Evolutionary conservation across 164 flowering plant species (phyloP).

Genomic region (Aristolochia fimbriata): DNA sequence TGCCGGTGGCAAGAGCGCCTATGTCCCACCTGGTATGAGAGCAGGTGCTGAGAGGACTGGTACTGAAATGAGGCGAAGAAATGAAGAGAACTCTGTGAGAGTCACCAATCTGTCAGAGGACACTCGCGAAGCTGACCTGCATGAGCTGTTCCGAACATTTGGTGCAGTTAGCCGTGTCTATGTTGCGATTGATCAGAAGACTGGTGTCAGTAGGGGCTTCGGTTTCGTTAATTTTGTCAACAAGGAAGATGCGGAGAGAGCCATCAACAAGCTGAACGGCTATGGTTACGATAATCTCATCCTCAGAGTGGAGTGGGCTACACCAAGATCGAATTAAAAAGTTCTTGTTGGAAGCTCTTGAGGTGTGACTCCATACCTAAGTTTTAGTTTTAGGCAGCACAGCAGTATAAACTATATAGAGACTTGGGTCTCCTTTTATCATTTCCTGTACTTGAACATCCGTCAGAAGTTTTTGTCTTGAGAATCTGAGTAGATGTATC

Average conservation of each 20-base stretch:
- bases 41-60: conserved; percentile 25
- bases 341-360: conserved; percentile 29
- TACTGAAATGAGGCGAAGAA: conserved; percentile 40
- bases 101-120: conserved; percentile 54
- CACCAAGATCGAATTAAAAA: conserved; percentile 45
- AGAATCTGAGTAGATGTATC: no score
- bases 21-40: no score
- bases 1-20: conserved; percentile 16
- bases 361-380: no score
- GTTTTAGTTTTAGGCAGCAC: no score
- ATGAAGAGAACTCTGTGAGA: conserved; percentile 50
- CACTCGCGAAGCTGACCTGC: conserved; percentile 49
- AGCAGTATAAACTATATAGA: no score
- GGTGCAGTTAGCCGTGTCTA: conserved; percentile 40
- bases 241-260: conserved; percentile 57
- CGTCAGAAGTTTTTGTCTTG: no score
- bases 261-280: conserved; percentile 60
- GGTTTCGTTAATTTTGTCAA: conserved; percentile 47
- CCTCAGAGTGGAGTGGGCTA: conserved; percentile 64
- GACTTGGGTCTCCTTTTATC: no score
- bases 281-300: conserved; percentile 77
- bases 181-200: conserved; percentile 49
- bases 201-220: conserved; percentile 46
- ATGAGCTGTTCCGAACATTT: conserved; percentile 47
- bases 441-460: no score